phyloP scores from a whole-genome alignment of 805 yeast genomes.

The Sugiyamaella qingdaonensis region DNA sequence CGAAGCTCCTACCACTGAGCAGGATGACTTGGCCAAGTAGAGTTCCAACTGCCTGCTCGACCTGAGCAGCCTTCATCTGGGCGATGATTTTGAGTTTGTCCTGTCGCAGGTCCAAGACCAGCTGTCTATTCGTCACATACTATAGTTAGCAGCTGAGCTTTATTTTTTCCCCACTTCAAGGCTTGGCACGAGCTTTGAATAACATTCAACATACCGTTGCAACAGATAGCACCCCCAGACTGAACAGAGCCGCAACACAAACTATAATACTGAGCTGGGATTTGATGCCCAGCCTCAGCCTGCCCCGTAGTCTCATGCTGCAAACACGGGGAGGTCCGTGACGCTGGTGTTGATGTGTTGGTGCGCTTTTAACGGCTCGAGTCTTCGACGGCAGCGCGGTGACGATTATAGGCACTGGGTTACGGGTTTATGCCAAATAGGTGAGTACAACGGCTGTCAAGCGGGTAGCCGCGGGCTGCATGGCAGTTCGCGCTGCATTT shows the following conservation, averaged over 20 bases:
- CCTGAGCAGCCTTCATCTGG: constrained; percentile 73
- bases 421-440: too few relatives aligned
- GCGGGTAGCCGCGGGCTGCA: too few relatives aligned
- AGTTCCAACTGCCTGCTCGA: constrained; percentile 59
- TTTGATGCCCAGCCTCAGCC: constrained; percentile 46
- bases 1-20: constrained; percentile 53
- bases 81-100: constrained; percentile 74
- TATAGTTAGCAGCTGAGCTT: constrained; percentile 7
- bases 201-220: constrained; percentile 42
- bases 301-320: background rate
- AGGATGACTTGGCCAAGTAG: constrained; percentile 65
- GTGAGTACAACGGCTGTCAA: too few relatives aligned
- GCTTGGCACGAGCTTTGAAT: constrained; percentile 4
- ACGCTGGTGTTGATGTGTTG: too few relatives aligned
- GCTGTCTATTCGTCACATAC: constrained; percentile 58
- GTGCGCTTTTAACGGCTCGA: too few relatives aligned
- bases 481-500: too few relatives aligned
- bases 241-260: constrained; percentile 61
- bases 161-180: background rate
- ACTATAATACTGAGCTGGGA: constrained; percentile 73
- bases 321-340: background rate
- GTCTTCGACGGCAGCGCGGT: too few relatives aligned
- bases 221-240: constrained; percentile 67
- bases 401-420: too few relatives aligned
- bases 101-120: constrained; percentile 54